Percentiles rank a stretch among this genome's conserved stretches.
Evolutionary conservation across 2,329 filamentous ascomycete species (phyloP).

Genomic region (Colletotrichum gigasporum): DNA sequence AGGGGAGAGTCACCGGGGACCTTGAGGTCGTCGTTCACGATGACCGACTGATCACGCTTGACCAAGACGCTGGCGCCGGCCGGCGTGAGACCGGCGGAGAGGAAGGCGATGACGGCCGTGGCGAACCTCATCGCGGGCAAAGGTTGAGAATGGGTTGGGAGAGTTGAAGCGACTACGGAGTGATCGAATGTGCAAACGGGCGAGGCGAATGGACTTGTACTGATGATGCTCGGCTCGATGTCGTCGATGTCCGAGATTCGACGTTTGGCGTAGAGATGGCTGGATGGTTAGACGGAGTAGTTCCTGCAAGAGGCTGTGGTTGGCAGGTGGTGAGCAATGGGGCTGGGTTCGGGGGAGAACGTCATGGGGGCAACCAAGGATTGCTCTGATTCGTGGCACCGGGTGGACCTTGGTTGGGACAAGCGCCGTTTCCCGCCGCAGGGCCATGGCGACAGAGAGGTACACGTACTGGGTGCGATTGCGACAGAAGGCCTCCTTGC

Average conservation of each 20-base stretch:
- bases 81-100: constrained; percentile 56
- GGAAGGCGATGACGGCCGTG: constrained; percentile 52
- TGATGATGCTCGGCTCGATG: constrained; percentile 14
- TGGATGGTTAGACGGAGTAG: constrained; percentile 26
- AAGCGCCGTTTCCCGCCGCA: constrained; percentile 29
- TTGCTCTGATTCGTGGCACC: constrained; percentile 28
- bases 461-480: background rate
- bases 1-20: constrained; percentile 90
- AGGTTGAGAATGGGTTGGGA: background rate
- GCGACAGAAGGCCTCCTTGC: background rate
- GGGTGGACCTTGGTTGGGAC: constrained; percentile 21
- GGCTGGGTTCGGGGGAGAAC: constrained; percentile 31
- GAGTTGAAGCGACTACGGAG: background rate
- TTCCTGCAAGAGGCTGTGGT: constrained; percentile 23
- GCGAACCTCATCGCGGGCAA: constrained; percentile 51
- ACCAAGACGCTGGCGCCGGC: constrained; percentile 57
- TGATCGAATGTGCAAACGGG: background rate
- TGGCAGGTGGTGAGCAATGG: constrained; percentile 27
- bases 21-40: constrained; percentile 63
- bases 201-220: background rate
- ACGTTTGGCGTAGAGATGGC: constrained; percentile 26
- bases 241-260: constrained; percentile 21
- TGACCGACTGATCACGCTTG: constrained; percentile 57
- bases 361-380: constrained; percentile 31
- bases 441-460: constrained; percentile 25